Conservation (phyloP, 108 stramenopile species). For the Bacterosira constricta region DNA sequence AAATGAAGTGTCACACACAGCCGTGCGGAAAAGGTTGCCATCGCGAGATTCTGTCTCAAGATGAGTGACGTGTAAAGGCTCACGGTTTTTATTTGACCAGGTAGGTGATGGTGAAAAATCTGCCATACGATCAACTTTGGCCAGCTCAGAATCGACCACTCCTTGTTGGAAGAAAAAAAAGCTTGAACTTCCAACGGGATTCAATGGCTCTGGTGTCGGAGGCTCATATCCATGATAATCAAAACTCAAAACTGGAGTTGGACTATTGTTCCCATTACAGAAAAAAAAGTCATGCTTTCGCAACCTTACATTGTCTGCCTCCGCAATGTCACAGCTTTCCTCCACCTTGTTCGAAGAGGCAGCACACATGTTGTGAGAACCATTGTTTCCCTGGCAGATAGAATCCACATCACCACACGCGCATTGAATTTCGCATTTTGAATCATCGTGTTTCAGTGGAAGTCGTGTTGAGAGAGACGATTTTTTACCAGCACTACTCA, state of each 20-base stretch:
- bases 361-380: no score
- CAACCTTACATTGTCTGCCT: neutral
- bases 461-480: no score
- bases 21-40: no score
- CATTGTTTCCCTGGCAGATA: no score
- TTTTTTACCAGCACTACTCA: no score
- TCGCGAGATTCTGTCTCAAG: no score
- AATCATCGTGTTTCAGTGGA: no score
- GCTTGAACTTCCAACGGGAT: neutral
- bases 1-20: slow-evolving; percentile 13
- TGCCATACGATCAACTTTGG: no score
- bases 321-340: neutral
- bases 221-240: slow-evolving; percentile 46
- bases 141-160: neutral
- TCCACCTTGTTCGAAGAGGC: neutral
- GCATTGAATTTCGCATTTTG: no score
- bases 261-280: slow-evolving; percentile 16
- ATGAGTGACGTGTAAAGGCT: no score
- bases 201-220: slow-evolving; percentile 30
- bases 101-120: no score
- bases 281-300: slow-evolving; percentile 1
- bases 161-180: neutral
- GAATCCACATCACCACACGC: no score
- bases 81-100: neutral
- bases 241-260: slow-evolving; percentile 44